A percentile compares a stretch with the other conserved stretches of the same genome.
These are phyloP conservation scores for Malus hybrid DNA, from an alignment of 331 rosid species.

Conservation along the genomic window DNA sequence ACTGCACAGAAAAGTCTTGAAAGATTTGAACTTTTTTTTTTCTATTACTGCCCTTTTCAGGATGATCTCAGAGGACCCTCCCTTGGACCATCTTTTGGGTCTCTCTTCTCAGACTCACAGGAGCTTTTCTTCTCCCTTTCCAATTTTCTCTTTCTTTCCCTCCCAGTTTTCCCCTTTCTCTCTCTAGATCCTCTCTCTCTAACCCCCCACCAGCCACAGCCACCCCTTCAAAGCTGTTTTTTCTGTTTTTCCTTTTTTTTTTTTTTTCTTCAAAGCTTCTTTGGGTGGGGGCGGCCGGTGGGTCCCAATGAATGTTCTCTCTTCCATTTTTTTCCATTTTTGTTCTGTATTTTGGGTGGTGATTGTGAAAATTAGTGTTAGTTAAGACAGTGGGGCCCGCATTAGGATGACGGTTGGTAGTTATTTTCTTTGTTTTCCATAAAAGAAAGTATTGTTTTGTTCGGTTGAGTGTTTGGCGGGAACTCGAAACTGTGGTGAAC, in stretches of 20 bases:
- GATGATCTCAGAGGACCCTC: slow-evolving; percentile 89
- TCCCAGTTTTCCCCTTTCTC: slow-evolving; percentile 1
- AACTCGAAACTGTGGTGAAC: not conserved
- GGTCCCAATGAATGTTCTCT: slow-evolving; percentile 8
- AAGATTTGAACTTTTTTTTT: not conserved
- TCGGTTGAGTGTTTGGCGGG: slow-evolving; percentile 16
- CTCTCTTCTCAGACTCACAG: slow-evolving; percentile 27
- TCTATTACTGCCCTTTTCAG: slow-evolving; percentile 65
- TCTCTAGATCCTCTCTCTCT: slow-evolving; percentile 40
- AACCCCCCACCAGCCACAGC: slow-evolving; percentile 38
- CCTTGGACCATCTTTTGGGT: slow-evolving; percentile 77
- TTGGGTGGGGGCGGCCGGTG: not conserved
- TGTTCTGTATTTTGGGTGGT: not conserved
- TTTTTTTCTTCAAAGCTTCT: not conserved
- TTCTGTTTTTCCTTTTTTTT: slow-evolving; percentile 5
- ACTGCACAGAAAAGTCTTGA: not conserved
- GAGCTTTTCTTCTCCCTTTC: slow-evolving; percentile 23
- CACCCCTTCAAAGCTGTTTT: slow-evolving; percentile 32
- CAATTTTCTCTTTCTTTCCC: slow-evolving; percentile 6
- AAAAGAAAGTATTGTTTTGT: not conserved
- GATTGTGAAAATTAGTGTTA: not conserved
- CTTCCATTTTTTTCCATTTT: not conserved
- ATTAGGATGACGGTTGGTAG: not conserved
- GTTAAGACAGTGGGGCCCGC: not conserved
- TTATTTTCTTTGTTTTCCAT: not conserved